phyloP scores from a whole-genome alignment of 345 rosid species.

The Populus tremula region DNA sequence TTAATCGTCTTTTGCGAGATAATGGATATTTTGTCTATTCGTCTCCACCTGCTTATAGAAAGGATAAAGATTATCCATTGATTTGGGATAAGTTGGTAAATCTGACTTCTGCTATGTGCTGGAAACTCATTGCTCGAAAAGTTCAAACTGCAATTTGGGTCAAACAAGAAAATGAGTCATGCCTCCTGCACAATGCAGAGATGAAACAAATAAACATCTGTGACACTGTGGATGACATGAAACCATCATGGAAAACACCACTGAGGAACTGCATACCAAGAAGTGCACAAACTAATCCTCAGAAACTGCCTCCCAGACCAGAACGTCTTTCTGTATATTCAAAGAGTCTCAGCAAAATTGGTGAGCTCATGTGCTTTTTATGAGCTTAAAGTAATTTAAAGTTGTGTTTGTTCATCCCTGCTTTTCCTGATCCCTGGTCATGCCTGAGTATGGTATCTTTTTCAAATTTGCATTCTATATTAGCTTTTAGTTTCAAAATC shows the following conservation, averaged over 20 bases:
- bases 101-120: conserved; percentile 82
- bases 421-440: background rate
- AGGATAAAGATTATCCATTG: conserved; percentile 75
- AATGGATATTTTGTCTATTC: conserved; percentile 91
- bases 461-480: background rate
- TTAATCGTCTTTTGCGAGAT: conserved; percentile 68
- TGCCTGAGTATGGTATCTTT: background rate
- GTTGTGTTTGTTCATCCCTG: background rate
- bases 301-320: conserved; percentile 58
- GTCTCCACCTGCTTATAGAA: conserved; percentile 85
- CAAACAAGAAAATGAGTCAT: conserved; percentile 56
- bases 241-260: conserved; percentile 77
- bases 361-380: conserved; percentile 31
- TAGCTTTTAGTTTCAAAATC: background rate
- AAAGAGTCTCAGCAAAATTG: conserved; percentile 49
- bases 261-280: conserved; percentile 56
- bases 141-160: conserved; percentile 96
- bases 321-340: conserved; percentile 67
- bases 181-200: conserved; percentile 58
- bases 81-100: conserved; percentile 78
- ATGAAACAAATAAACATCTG: conserved; percentile 59
- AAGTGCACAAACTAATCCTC: conserved; percentile 26
- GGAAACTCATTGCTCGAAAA: conserved; percentile 83
- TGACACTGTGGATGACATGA: conserved; percentile 47
- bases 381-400: background rate